Base-by-base conservation (phyloP, 108 stramenopile species). In the Parietichytrium sp. region DNA sequence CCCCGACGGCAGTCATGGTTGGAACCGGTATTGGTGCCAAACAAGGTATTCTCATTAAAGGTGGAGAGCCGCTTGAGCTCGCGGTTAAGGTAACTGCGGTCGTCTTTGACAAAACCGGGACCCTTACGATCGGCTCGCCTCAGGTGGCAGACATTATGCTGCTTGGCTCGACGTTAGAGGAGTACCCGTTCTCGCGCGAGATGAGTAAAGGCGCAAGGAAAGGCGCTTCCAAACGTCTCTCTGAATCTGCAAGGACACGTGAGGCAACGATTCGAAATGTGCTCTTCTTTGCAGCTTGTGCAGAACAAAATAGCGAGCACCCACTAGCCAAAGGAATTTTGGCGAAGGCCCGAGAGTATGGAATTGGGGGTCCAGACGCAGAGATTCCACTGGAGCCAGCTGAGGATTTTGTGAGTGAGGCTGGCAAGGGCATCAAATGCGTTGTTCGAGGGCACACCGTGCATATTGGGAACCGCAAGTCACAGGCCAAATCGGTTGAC, bases 41-140 rank as follows among this genome's bases (percentile, higher is more conserved):
- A 3, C 89, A 93, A 54, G 98, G 98, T 3, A 84, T 99, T 51
- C 88, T 99, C 20, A 95, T 99, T 90, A 99, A 97, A 88, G 97
- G 98, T n/a, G 98, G 96, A 16, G 93, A 90, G 12, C 93, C 95
- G 3, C 87, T 99, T 33, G 97, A 98, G 89, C 82, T 86, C 38
- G 94, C 96, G 6, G 82, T 88, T 55, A 85, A 91, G 51, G 93
- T 96, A 2, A 87, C 92, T 23, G 89, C 92, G 25, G 89, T 97
- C 47, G 87, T 95, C 6, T 93, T 99, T 85, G 98, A 99, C 89
- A 99, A 99, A 89, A 99, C 98, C 23, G 97, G 97, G 4, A 99
- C 98, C 27, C 85, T 99, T 29, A 99, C 98, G 7, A 79, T 82
- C 42, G 96, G 96, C 13, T 85, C 91, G 85, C 89, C 87, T 0